phyloP scores from a whole-genome alignment of 2,329 filamentous ascomycete genomes.

The Emericellopsis atlantica region DNA sequence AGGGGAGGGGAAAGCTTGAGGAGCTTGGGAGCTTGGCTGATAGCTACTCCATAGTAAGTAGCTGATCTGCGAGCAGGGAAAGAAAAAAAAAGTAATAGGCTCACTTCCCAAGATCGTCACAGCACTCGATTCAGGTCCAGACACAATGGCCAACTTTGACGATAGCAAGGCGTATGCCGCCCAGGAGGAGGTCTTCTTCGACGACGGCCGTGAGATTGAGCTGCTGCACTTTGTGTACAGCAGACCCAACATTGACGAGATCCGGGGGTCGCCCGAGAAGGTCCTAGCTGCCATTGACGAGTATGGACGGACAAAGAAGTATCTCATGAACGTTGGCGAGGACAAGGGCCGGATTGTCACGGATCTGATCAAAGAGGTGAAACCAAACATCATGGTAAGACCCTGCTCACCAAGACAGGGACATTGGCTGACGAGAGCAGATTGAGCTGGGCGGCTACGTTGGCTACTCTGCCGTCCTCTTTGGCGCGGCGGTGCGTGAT shows the following conservation, averaged over 20 bases:
- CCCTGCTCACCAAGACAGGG: background rate
- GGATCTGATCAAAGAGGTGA: constrained; percentile 52
- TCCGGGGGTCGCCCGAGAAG: constrained; percentile 49
- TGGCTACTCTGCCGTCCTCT: constrained; percentile 70
- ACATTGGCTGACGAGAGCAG: constrained; percentile 6
- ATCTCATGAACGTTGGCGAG: constrained; percentile 70
- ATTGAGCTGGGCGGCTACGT: constrained; percentile 73
- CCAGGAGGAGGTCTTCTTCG: constrained; percentile 34
- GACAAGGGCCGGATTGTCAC: constrained; percentile 62
- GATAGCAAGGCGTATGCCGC: constrained; percentile 24
- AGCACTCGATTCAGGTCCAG: background rate
- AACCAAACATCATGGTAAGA: constrained; percentile 51
- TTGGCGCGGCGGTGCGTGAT: constrained; percentile 51
- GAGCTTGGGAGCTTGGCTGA: background rate
- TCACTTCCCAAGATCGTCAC: no score
- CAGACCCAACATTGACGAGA: constrained; percentile 45
- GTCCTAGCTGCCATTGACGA: constrained; percentile 61
- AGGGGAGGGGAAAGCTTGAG: background rate
- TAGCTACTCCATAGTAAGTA: no score
- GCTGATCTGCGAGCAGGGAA: background rate
- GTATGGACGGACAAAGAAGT: constrained; percentile 46
- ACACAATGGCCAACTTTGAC: constrained; percentile 14
- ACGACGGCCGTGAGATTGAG: constrained; percentile 64
- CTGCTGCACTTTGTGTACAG: constrained; percentile 57
- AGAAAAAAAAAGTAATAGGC: background rate